Evolutionary conservation across 257 asterid species (phyloP).

Genomic region (Nicotiana paniculata): DNA sequence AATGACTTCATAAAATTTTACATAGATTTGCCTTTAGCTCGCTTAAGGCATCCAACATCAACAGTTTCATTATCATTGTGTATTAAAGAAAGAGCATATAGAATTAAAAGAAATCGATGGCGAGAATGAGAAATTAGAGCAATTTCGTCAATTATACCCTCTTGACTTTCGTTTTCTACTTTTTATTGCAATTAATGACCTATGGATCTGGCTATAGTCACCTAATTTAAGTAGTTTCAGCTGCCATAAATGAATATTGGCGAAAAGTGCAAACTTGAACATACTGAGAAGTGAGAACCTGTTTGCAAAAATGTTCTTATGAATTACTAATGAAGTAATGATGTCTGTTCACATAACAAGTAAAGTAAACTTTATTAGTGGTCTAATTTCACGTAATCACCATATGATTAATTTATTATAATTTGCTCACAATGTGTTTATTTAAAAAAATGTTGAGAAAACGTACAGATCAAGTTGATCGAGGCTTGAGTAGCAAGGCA

Average conservation of each 20-base stretch:
- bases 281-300: not conserved
- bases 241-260: not conserved
- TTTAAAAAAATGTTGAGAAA: not conserved
- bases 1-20: no score
- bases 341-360: not conserved
- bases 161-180: no score
- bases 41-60: no score
- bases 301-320: not conserved
- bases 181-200: no score
- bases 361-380: not conserved
- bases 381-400: not conserved
- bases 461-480: not conserved
- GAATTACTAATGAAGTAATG: not conserved
- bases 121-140: no score
- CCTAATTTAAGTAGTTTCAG: not conserved
- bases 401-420: no score
- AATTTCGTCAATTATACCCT: no score
- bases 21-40: no score
- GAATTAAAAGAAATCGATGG: no score
- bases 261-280: not conserved
- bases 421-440: not conserved
- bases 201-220: not conserved
- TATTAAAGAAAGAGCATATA: no score
- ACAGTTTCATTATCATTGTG: no score
- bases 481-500: not conserved